A percentile compares a stretch with the other conserved stretches of the same genome.
phyloP scores from a whole-genome alignment of 441 rosid genomes.

The Macaranga tanarius region DNA sequence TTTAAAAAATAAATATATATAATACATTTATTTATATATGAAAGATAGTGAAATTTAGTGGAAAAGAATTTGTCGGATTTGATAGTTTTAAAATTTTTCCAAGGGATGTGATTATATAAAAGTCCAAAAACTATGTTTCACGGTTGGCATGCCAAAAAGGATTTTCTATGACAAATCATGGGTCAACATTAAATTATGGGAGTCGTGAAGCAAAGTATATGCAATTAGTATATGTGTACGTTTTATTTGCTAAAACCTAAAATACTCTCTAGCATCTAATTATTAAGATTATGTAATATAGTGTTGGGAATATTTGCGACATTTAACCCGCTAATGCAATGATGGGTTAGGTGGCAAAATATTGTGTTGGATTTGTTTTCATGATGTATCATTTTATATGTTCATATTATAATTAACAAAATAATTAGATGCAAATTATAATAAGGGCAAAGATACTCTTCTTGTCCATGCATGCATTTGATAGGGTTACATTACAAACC shows the following conservation, averaged over 20 bases:
- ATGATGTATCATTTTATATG: too few relatives aligned
- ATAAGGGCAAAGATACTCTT: too few relatives aligned
- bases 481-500: not conserved
- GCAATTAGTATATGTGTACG: not conserved
- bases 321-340: slow-evolving; percentile 4
- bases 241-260: not conserved
- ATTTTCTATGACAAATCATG: not conserved
- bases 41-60: too few relatives aligned
- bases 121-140: not conserved
- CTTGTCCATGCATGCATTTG: too few relatives aligned
- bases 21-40: too few relatives aligned
- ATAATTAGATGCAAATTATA: too few relatives aligned
- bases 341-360: not conserved
- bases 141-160: slow-evolving; percentile 14
- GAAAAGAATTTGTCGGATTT: too few relatives aligned
- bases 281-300: slow-evolving; percentile 13
- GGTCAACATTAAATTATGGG: slow-evolving; percentile 18
- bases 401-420: too few relatives aligned
- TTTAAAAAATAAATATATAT: too few relatives aligned
- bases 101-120: not conserved
- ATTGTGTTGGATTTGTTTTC: not conserved
- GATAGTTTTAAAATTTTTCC: too few relatives aligned
- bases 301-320: slow-evolving; percentile 21
- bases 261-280: not conserved
- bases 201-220: not conserved